Evolutionary conservation across 305 asterid genomes (phyloP), one percentile per base, ranked within the genome.

Genomic region (Vinca major): DNA sequence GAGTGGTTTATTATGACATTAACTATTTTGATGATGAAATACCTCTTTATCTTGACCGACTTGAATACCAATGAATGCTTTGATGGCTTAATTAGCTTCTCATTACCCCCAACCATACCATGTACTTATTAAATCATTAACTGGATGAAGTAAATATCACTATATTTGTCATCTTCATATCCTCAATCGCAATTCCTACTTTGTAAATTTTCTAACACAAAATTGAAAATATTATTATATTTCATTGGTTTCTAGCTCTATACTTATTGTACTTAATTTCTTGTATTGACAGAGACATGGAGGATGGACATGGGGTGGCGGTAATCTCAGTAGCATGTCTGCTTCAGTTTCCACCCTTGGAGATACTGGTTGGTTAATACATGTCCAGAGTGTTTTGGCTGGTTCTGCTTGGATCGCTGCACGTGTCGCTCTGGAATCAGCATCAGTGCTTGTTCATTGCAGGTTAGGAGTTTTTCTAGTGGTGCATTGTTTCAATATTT

Each of bases 351-450:
- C 99, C 64, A 89, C 95, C 68, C 90, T 93, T 70, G 99, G 99
- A 69, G 99, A 89, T 74, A 93, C 91, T 74, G 96, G 96, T 76
- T 93, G 99, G 99, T 81, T 93, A 79, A 91, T 86, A 81, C 97
- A 93, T 77, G 95, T 93, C 57, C 99, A 93, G 75, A 91, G 85
- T 82, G 91, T 93, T 70, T 83, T 93, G 80, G 99, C 97, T 77
- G 99, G 99, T 74, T 86, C 99, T 62, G 95, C 97, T 73, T 93
- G 99, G 99, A 88, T 93, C 79, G 99, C 99, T 86, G 97, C 96
- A 55, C 99, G 97, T 57, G 90, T 93, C 74, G 95, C 97, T 53
- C 69, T 89, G 53, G 99, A 93, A 85, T 89, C 97, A 73, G 96
- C 97, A 69, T 79, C 99, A 9, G 96, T 93, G 80, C 96, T 93